Evolutionary conservation across 257 asterid species (phyloP), one percentile per base, ranked within the genome.

Genomic region (Solanum bulbocastanum): DNA sequence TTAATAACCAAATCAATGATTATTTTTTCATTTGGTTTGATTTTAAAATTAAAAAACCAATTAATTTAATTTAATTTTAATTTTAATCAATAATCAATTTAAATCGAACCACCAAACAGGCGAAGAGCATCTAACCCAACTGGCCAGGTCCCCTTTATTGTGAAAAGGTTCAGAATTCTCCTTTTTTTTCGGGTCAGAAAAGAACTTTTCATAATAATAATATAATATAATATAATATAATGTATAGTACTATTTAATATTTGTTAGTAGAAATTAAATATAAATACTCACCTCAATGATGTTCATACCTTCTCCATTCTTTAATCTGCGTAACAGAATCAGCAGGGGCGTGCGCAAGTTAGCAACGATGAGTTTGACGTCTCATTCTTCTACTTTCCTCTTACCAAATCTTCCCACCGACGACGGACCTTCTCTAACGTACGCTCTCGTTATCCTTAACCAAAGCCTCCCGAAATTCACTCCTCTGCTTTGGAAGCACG

Each of bases 401-500:
- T 94, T 94, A 83, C 94, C 98, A 35, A 37, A 87, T 73, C 87
- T 86, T 52, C 58, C 95, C 84, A 73, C 91, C 86, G 90, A 78
- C 89, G 72, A 78, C 90, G 91, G 87, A 83, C 88, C 92, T 89
- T 75, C 91, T 85, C 88, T 52, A 27, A 87, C 88, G 8, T 95
- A 97, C 93, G 95, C 95, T 5, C 96, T 96, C 5, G 87, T 97
- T 76, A 81, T 96, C 87, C 98, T 97, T 32, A 97, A 97, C 92
- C 98, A 93, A 52, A 86, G 88, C 83, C 94, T 97, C 60, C 98
- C 98, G 18, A 93, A 94, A 69, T 93, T 95, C 90, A 95, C 98
- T 89, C 96, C 98, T 82, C 94, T 94, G 89, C 93, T 97, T 1
- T 97, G 99, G 99, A 71, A 93, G 89, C 94, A 95, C 93, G 97